Evolutionary conservation across 2,329 filamentous ascomycete species (phyloP), one percentile per base, ranked within the genome.

Genomic region (Chrysoporthe puriensis): DNA sequence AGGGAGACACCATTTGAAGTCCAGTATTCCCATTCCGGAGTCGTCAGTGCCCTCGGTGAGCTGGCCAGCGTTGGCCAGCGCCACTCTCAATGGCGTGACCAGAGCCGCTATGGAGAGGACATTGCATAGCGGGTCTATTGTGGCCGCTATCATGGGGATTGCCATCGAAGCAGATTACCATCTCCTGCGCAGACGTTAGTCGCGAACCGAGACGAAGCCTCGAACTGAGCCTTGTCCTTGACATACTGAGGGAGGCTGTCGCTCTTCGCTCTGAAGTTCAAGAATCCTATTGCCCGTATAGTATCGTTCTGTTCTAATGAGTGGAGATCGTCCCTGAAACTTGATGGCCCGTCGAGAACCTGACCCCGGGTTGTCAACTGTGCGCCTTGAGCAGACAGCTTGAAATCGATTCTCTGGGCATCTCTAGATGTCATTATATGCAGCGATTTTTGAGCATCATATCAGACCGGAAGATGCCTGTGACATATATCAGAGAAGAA

Each of bases 91-190:
- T 13, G 83, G 84, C 21, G 85, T 86, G 1, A 91, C 88, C 58
- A 92, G 78, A 0, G 89, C 89, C 36, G 88, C 88, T 64, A 92
- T 89, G 1, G 87, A 90, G 69, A 90, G 81, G 32, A 92, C 84
- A 73, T 91, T 92, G 3, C 90, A 90, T n/a, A 91, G 78, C 1
- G 90, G 90, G 0, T 88, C 89, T n/a, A 90, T 83, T 1, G 89
- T 88, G 16, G 90, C 90, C 3, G 89, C 89, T 4, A 91, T 78
- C 3, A 92, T 81, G 3, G 87, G 87, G 57, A 88, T 78, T 3
- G 77, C 78, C 3, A 77, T 80, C 1, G 76, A 78, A 46, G 78
- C 79, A 65, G 80, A 77, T 78, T 77, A 80, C 79, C 79, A 80
- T 56, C 74, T 72, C 71, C 75, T 79, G 60, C 18, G 9, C 58